Evolutionary conservation across 352 stramenopile species (phyloP).

Genomic region (Plasmopara viticola): DNA sequence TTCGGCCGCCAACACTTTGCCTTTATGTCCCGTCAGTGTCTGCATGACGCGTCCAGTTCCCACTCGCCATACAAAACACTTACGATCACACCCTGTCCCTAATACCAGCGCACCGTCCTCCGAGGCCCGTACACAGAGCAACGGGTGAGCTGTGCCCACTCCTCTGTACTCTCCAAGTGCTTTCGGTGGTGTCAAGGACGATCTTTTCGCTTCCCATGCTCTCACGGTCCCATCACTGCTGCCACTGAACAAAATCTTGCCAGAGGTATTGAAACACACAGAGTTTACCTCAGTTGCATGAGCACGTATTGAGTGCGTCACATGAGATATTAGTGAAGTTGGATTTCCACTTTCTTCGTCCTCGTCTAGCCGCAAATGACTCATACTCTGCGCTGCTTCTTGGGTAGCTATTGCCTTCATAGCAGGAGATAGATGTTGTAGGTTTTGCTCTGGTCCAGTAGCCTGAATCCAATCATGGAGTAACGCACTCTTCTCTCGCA

Average conservation of each 20-base stretch:
- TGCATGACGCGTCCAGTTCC: slow-evolving; percentile 75
- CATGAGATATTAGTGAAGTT: slow-evolving; percentile 28
- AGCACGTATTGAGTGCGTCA: slow-evolving; percentile 57
- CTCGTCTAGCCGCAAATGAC: slow-evolving; percentile 30
- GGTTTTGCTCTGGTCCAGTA: slow-evolving; percentile 19
- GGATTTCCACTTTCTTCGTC: slow-evolving; percentile 7
- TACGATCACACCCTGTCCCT: slow-evolving; percentile 76
- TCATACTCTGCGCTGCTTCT: slow-evolving; percentile 44
- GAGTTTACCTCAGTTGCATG: slow-evolving; percentile 83
- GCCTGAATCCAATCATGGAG: slow-evolving; percentile 60
- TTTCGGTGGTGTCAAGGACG: slow-evolving; percentile 15
- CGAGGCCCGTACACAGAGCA: slow-evolving; percentile 75
- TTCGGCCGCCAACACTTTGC: slow-evolving; percentile 74
- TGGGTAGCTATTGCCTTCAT: slow-evolving; percentile 28
- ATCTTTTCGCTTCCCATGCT: slow-evolving; percentile 60
- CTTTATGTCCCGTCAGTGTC: slow-evolving; percentile 79
- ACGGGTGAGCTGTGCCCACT: slow-evolving; percentile 67
- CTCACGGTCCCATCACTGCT: slow-evolving; percentile 79
- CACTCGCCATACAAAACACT: slow-evolving; percentile 81
- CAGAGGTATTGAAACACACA: slow-evolving; percentile 77
- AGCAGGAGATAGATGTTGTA: slow-evolving; percentile 7
- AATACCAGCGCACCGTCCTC: slow-evolving; percentile 73
- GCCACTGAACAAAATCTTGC: slow-evolving; percentile 75
- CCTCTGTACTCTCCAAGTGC: slow-evolving; percentile 70
- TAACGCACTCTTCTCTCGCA: slow-evolving; percentile 51